Evolutionary conservation across 257 asterid genomes (phyloP).

Genomic region (Scutellaria galericulata): DNA sequence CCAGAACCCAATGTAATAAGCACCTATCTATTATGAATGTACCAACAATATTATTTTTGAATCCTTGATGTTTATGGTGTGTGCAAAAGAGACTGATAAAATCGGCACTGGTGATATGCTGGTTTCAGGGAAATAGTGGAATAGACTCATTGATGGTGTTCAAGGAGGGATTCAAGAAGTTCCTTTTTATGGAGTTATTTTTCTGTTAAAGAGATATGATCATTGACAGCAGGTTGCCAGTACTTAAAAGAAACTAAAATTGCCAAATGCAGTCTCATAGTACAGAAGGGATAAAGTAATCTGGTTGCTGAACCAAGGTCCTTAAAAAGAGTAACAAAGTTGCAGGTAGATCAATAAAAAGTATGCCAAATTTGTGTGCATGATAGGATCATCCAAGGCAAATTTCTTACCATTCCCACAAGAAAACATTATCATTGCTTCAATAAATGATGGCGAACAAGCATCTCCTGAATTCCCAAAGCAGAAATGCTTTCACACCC

Average conservation of each 20-base stretch:
- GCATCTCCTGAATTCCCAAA: constrained; percentile 58
- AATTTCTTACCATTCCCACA: constrained; percentile 44
- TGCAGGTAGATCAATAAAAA: constrained; percentile 1
- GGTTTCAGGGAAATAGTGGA: neutral
- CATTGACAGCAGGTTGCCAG: neutral
- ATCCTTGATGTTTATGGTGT: neutral
- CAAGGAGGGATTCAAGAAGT: neutral
- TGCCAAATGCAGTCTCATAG: neutral
- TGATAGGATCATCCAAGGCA: constrained; percentile 2
- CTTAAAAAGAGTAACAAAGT: neutral
- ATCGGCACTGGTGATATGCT: neutral
- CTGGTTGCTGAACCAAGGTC: neutral
- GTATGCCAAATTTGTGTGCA: constrained; percentile 7
- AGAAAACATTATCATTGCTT: constrained; percentile 42
- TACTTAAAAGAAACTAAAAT: neutral
- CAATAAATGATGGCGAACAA: constrained; percentile 53
- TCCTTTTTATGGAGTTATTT: neutral
- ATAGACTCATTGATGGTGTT: neutral
- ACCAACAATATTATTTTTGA: no score
- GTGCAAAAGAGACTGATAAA: neutral
- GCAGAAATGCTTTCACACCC: constrained; percentile 67
- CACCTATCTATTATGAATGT: no score
- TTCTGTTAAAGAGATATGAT: neutral
- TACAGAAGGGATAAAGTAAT: neutral
- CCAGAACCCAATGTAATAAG: no score